These are phyloP conservation scores for Musa itinerans DNA, from an alignment of 176 grass and related monocot species.

Conservation along the genomic window DNA sequence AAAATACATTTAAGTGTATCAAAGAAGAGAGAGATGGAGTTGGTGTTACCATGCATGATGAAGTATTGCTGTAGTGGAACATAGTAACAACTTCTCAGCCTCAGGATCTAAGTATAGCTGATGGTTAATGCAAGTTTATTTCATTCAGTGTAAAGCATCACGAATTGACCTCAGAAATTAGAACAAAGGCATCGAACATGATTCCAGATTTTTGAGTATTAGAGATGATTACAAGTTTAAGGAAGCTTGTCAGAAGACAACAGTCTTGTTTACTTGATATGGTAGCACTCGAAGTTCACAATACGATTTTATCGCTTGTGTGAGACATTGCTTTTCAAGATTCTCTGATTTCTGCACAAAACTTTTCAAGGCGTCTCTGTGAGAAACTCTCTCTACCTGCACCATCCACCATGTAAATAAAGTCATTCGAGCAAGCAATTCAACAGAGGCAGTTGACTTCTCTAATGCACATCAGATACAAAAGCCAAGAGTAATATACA, in stretches of 20 bases:
- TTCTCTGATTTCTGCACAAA: constrained; percentile 89
- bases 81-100: no score
- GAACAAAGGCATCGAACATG: not conserved
- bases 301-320: constrained; percentile 83
- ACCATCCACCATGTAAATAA: constrained; percentile 19
- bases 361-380: constrained; percentile 67
- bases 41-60: no score
- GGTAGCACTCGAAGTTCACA: constrained; percentile 80
- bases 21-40: no score
- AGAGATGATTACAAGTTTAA: no score
- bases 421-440: not conserved
- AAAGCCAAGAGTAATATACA: no score
- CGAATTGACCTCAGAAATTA: not conserved
- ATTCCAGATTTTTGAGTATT: not conserved
- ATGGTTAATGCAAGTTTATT: no score
- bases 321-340: constrained; percentile 83
- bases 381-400: constrained; percentile 85
- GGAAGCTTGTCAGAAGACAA: constrained; percentile 56
- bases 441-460: not conserved
- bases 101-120: no score
- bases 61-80: no score
- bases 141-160: no score
- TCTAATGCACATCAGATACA: not conserved
- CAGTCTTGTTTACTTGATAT: constrained; percentile 69
- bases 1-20: no score